A percentile compares a stretch with the other conserved stretches of the same genome.
phyloP scores from a whole-genome alignment of 495 filamentous ascomycete species.

The Lasiosphaeris hirsuta region DNA sequence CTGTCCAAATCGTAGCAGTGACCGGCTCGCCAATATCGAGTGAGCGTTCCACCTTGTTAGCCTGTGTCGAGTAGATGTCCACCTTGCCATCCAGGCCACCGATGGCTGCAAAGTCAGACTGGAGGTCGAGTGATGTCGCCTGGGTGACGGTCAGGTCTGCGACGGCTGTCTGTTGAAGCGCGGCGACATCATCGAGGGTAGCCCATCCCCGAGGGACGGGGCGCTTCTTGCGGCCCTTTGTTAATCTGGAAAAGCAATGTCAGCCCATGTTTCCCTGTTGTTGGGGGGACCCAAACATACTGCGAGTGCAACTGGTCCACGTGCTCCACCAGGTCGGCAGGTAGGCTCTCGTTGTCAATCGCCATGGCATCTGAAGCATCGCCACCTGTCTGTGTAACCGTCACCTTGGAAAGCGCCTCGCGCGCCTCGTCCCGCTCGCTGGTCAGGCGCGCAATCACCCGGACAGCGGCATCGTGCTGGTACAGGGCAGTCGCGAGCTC shows the following conservation, averaged over 20 bases:
- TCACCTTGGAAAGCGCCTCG: constrained; percentile 84
- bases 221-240: constrained; percentile 81
- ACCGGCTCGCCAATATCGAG: constrained; percentile 66
- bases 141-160: constrained; percentile 61
- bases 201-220: constrained; percentile 81
- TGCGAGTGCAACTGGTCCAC: constrained; percentile 73
- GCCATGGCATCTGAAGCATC: constrained; percentile 76
- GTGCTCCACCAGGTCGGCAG: constrained; percentile 67
- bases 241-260: constrained; percentile 56
- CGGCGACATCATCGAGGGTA: constrained; percentile 65
- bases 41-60: constrained; percentile 64
- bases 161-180: constrained; percentile 60
- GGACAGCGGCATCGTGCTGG: constrained; percentile 90
- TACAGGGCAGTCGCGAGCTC: constrained; percentile 92
- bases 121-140: constrained; percentile 61
- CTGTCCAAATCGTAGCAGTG: constrained; percentile 78
- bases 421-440: constrained; percentile 89
- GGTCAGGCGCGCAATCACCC: constrained; percentile 86
- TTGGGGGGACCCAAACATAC: constrained; percentile 46
- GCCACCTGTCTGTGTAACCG: constrained; percentile 55
- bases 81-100: constrained; percentile 75
- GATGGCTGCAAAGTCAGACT: constrained; percentile 71
- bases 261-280: neutral
- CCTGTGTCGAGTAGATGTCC: constrained; percentile 73
- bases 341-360: constrained; percentile 71